phyloP scores from a whole-genome alignment of 495 filamentous ascomycete species.

The Aspergillus ellipticus region DNA sequence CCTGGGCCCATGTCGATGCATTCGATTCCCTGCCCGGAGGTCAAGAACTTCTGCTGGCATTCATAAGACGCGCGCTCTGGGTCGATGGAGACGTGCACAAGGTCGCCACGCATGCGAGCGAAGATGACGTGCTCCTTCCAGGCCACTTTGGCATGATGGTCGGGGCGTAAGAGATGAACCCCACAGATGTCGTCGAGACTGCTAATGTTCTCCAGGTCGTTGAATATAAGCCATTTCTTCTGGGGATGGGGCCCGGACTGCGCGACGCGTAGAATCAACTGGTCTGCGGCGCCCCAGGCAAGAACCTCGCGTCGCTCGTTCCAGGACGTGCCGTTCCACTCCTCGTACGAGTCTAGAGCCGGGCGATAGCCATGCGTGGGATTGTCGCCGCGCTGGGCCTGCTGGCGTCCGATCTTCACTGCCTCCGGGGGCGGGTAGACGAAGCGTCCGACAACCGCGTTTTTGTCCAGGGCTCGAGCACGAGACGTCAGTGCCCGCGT shows the following conservation, averaged over 20 bases:
- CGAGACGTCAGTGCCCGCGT: constrained; percentile 55
- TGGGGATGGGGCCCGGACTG: constrained; percentile 18
- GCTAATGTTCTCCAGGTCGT: constrained; percentile 45
- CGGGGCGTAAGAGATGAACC: constrained; percentile 48
- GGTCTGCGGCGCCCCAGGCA: constrained; percentile 59
- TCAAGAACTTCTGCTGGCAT: constrained; percentile 31
- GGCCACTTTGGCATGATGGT: constrained; percentile 26
- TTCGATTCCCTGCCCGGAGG: constrained; percentile 27
- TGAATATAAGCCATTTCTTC: constrained; percentile 49
- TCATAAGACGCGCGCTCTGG: constrained; percentile 23
- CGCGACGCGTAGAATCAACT: constrained; percentile 48
- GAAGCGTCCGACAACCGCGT: constrained; percentile 54
- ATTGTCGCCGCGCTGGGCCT: constrained; percentile 33
- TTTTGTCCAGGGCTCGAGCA: constrained; percentile 56
- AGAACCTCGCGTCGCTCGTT: constrained; percentile 53
- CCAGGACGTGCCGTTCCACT: constrained; percentile 50
- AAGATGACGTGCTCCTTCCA: constrained; percentile 39
- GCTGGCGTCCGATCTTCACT: constrained; percentile 26
- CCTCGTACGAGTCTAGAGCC: constrained; percentile 58
- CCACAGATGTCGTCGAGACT: constrained; percentile 64
- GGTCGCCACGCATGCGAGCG: constrained; percentile 37
- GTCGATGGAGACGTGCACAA: constrained; percentile 34
- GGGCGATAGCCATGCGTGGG: constrained; percentile 65
- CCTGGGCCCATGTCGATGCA: constrained; percentile 30
- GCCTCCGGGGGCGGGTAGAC: constrained; percentile 39